Evolutionary conservation across 2,329 filamentous ascomycete genomes (phyloP).

Genomic region (Pseudopithomyces maydicus): DNA sequence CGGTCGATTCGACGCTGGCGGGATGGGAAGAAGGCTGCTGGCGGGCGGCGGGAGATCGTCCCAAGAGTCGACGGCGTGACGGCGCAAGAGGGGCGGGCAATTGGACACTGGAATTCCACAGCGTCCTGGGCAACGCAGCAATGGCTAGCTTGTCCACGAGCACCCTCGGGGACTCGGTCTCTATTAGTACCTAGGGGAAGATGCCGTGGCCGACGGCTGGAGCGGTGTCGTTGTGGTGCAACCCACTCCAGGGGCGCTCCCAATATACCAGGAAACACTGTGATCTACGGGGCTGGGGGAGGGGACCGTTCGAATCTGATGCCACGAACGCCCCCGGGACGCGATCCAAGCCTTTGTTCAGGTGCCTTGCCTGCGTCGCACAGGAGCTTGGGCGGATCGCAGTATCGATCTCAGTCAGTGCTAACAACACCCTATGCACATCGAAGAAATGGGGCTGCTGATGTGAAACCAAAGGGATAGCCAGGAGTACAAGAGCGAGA

Average conservation of each 20-base stretch:
- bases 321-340: conserved; percentile 39
- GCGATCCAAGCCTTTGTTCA: not conserved
- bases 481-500: conserved; percentile 43
- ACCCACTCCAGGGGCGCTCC: conserved; percentile 43
- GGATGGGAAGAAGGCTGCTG: not conserved
- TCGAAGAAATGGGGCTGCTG: conserved; percentile 40
- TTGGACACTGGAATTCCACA: conserved; percentile 39
- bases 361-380: conserved; percentile 41
- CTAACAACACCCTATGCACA: conserved; percentile 46
- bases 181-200: conserved; percentile 46
- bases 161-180: conserved; percentile 26
- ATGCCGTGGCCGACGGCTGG: conserved; percentile 39
- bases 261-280: conserved; percentile 47
- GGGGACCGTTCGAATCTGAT: conserved; percentile 32
- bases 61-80: conserved; percentile 25
- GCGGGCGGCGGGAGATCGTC: conserved; percentile 13
- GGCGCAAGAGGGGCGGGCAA: conserved; percentile 26
- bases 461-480: conserved; percentile 43
- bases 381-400: conserved; percentile 35
- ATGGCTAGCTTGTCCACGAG: conserved; percentile 37
- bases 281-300: conserved; percentile 38
- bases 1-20: conserved; percentile 1
- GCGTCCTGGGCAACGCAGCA: conserved; percentile 39
- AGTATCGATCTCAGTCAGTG: conserved; percentile 42
- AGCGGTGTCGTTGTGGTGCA: conserved; percentile 46